Base-by-base conservation (phyloP, 164 flowering plant species). In the Macadamia tetraphylla region DNA sequence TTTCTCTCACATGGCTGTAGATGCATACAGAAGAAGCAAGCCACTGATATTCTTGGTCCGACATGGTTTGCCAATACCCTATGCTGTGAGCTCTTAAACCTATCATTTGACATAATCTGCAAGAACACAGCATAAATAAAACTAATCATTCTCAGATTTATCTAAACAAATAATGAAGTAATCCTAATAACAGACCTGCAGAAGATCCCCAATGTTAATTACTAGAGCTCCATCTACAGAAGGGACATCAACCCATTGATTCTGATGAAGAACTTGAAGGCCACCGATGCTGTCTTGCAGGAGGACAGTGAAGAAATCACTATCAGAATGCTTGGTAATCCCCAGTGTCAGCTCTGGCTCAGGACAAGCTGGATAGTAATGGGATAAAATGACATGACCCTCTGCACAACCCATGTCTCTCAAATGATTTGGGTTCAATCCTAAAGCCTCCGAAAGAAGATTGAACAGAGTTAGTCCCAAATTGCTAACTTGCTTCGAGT, bases 291-390 rank as follows among this genome's bases (percentile, higher is more conserved):
- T 67, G 49, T 82, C 83, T 67, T 85, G 86, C 2, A 85, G 77
- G 40, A 82, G 83, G 9, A 85, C 67, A 0, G 85, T 78, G 42
- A 83, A 55, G 70, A 85, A 83, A 13, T 46, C 62, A 15, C 52
- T 52, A 63, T 85, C 87, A 0, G 85, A 9, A 30, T 85, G 89
- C 44, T 67, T 73, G 58, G 40, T 55, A 11, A 71, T 51, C 42
- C 84, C 88, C 40, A 78, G 0, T 0, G 84, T 77, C 43, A 83
- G 12, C 8, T 82, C 82, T 48, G 87, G 87, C 65, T 78, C 78
- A 11, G 87, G 87, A 66, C 87, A 84, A 0, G 81, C 63, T 1
- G 85, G 87, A 62, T 82, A 82, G 75, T 84, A 84, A 59, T 82
- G 83, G 13, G 71, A 62, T 0, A 67, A 0, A 0, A 74, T 0